Evolutionary conservation across 768 basidiomycete species (phyloP), one percentile per base, ranked within the genome.

Genomic region (Sarcomyxa edulis): DNA sequence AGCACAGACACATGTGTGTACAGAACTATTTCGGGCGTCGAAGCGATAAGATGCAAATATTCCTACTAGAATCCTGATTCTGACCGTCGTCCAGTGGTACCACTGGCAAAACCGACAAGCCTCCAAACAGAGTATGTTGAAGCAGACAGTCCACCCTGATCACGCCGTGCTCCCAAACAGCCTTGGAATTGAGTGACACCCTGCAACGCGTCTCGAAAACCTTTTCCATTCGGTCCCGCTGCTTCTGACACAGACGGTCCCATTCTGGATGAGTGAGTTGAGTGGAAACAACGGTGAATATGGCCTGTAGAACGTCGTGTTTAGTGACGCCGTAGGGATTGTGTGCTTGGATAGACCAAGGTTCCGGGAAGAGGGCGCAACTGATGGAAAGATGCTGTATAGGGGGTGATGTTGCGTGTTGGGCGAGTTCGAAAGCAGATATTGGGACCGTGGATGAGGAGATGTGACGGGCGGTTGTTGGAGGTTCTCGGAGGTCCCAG

Each of bases 401-500:
- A 1, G 63, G 53, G 1, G 76, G 78, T 9, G 35, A 28, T 2
- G 72, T 76, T 2, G 71, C 78, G 35, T 46, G 55, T 32, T 66
- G 62, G 4, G 52, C 43, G 32, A 75, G 58, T 12, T 68, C 56
- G 27, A 57, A 41, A 8, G 54, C 43, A 9, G 59, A 47, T 21
- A 63, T 46, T 1, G 51, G 27, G 7, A 49, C 32, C 8, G 55
- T 51, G 10, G 51, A 47, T 5, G 48, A 43, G 7, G 39, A 28
- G 33, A 56, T 48, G 10, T 56, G 50, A 18, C 56, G 58, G 12
- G 53, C 53, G 1, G 32, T 35, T 5, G 46, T 40, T 7, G 74
- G 72, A 12, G 60, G 20, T 36, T 61, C 54, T 23, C 73, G 69
- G 26, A 73, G 28, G 49, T 79, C 75, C 76, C 76, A 79, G 9